Evolutionary conservation across 2,329 filamentous ascomycete species (phyloP).

Genomic region (Colletotrichum sp.): DNA sequence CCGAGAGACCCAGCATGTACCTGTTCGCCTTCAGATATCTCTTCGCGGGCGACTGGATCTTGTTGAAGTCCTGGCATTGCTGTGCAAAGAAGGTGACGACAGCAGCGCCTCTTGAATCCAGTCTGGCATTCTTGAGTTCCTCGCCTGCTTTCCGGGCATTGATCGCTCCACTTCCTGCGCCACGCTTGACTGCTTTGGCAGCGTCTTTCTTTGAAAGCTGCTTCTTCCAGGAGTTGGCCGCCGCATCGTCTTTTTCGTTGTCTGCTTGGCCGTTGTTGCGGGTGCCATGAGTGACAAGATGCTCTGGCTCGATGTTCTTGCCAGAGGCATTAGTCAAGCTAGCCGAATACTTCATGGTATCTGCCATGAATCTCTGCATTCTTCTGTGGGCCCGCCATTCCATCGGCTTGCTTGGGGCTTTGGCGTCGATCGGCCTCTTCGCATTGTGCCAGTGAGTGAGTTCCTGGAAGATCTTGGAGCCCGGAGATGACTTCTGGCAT

Average conservation of each 20-base stretch:
- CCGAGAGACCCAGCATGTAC: slow-evolving; percentile 38
- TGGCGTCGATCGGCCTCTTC: slow-evolving; percentile 53
- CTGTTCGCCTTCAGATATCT: slow-evolving; percentile 54
- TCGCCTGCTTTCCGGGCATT: slow-evolving; percentile 37
- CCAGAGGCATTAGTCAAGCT: slow-evolving; percentile 70
- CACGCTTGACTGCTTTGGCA: background rate
- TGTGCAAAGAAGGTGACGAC: slow-evolving; percentile 48
- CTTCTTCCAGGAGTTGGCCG: background rate
- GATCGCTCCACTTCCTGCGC: slow-evolving; percentile 31
- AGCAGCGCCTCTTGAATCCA: slow-evolving; percentile 27
- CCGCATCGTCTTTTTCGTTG: slow-evolving; percentile 5
- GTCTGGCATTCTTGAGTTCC: slow-evolving; percentile 37
- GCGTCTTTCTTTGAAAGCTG: slow-evolving; percentile 15
- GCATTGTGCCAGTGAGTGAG: slow-evolving; percentile 67
- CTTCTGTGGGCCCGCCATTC: slow-evolving; percentile 41
- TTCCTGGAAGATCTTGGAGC: slow-evolving; percentile 47
- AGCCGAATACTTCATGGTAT: slow-evolving; percentile 71
- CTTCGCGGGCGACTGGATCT: slow-evolving; percentile 42
- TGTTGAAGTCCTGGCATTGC: slow-evolving; percentile 50
- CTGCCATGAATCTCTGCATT: slow-evolving; percentile 70
- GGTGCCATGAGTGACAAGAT: slow-evolving; percentile 54
- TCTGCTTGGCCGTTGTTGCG: background rate
- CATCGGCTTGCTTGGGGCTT: slow-evolving; percentile 24
- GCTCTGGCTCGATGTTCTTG: slow-evolving; percentile 68
- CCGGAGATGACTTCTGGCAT: background rate